Evolutionary conservation across 495 filamentous ascomycete species (phyloP).

Genomic region (Pseudotulostoma volvatum): DNA sequence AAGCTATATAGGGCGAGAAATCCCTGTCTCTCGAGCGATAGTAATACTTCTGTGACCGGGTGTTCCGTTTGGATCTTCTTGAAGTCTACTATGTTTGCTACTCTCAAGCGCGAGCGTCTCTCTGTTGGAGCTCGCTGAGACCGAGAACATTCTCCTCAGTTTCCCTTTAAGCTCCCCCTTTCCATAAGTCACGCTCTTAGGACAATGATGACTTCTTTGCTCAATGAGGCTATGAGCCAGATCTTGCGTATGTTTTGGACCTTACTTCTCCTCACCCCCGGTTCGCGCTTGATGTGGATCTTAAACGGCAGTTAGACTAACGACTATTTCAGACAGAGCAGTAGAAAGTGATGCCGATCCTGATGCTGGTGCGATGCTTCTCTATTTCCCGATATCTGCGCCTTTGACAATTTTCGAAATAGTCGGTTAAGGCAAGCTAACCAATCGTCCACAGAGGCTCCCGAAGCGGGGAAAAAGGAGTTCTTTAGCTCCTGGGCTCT

Average conservation of each 20-base stretch:
- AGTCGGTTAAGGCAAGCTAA: neutral
- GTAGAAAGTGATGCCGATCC: conserved; percentile 30
- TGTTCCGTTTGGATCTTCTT: no score
- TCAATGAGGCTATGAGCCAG: conserved; percentile 17
- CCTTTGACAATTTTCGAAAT: neutral
- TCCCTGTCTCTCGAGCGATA: no score
- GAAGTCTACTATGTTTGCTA: conserved; percentile 26
- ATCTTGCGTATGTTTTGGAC: conserved; percentile 22
- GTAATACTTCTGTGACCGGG: no score
- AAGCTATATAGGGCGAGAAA: no score
- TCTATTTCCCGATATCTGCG: neutral
- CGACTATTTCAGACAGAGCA: conserved; percentile 12
- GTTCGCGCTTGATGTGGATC: neutral
- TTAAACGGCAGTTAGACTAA: conserved; percentile 19
- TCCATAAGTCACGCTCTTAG: no score
- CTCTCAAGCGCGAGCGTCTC: conserved; percentile 14
- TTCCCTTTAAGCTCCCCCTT: no score
- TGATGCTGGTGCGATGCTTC: conserved; percentile 30
- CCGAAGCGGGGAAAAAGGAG: conserved; percentile 64
- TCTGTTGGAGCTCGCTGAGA: conserved; percentile 17
- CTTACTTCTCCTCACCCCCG: neutral
- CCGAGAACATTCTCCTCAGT: no score
- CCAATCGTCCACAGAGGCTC: conserved; percentile 21
- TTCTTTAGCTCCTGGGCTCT: conserved; percentile 90
- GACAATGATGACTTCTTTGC: no score